Evolutionary conservation across 2,329 filamentous ascomycete genomes (phyloP), one percentile per base, ranked within the genome.

Genomic region (Arthrobotrys iridis): DNA sequence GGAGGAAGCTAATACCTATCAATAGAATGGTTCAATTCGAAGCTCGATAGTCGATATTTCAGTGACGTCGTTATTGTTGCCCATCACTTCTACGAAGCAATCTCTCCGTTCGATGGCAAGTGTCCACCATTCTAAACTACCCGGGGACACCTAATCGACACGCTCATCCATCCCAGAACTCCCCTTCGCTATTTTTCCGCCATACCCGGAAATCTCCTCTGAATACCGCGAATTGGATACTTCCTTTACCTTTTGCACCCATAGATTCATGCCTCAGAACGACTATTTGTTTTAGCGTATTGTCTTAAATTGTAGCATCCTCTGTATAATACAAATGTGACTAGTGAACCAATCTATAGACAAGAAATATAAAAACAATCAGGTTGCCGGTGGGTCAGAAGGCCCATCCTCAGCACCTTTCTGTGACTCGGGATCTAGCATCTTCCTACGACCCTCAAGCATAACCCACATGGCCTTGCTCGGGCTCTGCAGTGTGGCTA

Each of bases 21-120:
- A 50, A 65, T 79, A 96, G 94, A 81, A 97, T 98, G 93, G 93
- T 98, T 59, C 95, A 99, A 84, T 98, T 99, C 81, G 93, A 99
- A 86, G 95, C 95, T 59, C 88, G 94, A 84, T 98, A 83, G 86
- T 77, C n/a, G 2, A 13, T 18, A 4, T 24, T 22, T 37, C n/a
- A 10, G n/a, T 1, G 13, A 18, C 2, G 26, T 11, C n/a, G n/a
- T n/a, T n/a, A n/a, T n/a, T n/a, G 1, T 40, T 40, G 11, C 35
- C 35, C 7, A 15, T n/a, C n/a, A n/a, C n/a, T n/a, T n/a, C n/a
- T n/a, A n/a, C n/a, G n/a, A n/a, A n/a, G n/a, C n/a, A n/a, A n/a
- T n/a, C n/a, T 5, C 35, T 40, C 35, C 35, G 2, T 33, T 40
- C 11, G 11, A n/a, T 40, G 15, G 35, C 35, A 40, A 40, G 13